Evolutionary conservation across 1,139 yeast genomes (phyloP).

Genomic region (Yamadazyma triangularis): DNA sequence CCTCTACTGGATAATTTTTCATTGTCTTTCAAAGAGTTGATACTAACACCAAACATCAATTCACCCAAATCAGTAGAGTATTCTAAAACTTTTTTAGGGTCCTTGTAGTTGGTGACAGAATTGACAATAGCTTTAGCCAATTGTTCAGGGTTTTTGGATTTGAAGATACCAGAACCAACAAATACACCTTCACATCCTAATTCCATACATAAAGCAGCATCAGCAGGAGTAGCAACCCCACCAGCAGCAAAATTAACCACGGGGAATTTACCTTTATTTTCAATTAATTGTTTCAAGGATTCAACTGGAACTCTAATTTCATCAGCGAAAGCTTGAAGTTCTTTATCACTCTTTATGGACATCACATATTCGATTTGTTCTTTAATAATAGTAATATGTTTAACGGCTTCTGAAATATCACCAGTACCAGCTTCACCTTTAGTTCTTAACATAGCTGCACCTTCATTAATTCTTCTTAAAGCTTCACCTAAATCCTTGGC

Average conservation of each 20-base stretch:
- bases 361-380: conserved; percentile 49
- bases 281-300: conserved; percentile 48
- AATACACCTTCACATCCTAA: conserved; percentile 90
- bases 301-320: conserved; percentile 59
- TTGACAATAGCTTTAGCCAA: conserved; percentile 79
- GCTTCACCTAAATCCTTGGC: conserved; percentile 85
- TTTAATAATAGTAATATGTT: conserved; percentile 61
- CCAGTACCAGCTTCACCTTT: conserved; percentile 93
- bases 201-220: conserved; percentile 86
- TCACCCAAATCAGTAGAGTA: conserved; percentile 74
- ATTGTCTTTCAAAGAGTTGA: conserved; percentile 42
- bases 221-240: conserved; percentile 87
- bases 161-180: conserved; percentile 88
- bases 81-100: conserved; percentile 61
- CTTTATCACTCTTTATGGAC: conserved; percentile 36
- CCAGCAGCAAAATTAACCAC: conserved; percentile 91
- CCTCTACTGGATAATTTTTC: conserved; percentile 52
- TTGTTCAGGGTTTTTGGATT: conserved; percentile 67
- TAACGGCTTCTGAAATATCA: conserved; percentile 82
- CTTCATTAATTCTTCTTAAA: conserved; percentile 73
- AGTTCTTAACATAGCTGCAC: conserved; percentile 86
- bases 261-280: conserved; percentile 60
- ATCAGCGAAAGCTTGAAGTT: conserved; percentile 49
- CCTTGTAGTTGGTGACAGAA: conserved; percentile 72
- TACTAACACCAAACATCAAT: conserved; percentile 68